Evolutionary conservation across 768 basidiomycete genomes (phyloP).

Genomic region (Leccinum imitatum): DNA sequence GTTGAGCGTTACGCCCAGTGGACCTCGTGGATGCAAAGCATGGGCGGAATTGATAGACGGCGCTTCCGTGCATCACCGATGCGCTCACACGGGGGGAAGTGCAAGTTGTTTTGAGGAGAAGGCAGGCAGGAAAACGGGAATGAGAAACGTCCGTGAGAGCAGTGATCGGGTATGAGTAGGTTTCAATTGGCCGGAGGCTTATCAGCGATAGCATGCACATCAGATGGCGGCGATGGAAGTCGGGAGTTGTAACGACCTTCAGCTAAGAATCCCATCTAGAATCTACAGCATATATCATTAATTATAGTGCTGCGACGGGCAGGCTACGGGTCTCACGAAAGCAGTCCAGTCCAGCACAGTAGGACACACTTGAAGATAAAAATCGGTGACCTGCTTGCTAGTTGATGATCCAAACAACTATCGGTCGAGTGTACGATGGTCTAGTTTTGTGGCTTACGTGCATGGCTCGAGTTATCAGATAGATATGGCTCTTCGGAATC

Average conservation of each 20-base stretch:
- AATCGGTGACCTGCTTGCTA: constrained; percentile 82
- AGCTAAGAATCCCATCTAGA: not conserved
- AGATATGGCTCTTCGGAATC: constrained; percentile 37
- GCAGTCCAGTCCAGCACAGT: constrained; percentile 70
- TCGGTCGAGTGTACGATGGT: constrained; percentile 47
- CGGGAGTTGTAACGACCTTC: not conserved
- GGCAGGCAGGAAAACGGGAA: constrained; percentile 70
- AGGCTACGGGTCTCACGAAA: constrained; percentile 76
- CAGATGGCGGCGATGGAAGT: constrained; percentile 57
- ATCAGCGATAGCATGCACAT: constrained; percentile 1
- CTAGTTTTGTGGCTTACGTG: not conserved
- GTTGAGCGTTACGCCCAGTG: constrained; percentile 1
- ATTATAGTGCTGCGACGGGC: constrained; percentile 83
- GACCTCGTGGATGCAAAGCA: constrained; percentile 51
- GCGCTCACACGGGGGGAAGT: constrained; percentile 90
- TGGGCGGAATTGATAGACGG: constrained; percentile 39
- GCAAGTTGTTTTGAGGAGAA: constrained; percentile 71
- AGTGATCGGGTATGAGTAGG: constrained; percentile 51
- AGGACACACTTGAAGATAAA: constrained; percentile 99
- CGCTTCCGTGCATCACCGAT: constrained; percentile 91
- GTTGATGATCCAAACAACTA: constrained; percentile 82
- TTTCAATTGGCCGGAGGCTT: not conserved
- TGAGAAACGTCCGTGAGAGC: constrained; percentile 67
- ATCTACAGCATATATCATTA: not conserved
- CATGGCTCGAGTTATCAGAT: constrained; percentile 8